phyloP scores from a whole-genome alignment of 495 filamentous ascomycete species.

The Tuber brumale region DNA sequence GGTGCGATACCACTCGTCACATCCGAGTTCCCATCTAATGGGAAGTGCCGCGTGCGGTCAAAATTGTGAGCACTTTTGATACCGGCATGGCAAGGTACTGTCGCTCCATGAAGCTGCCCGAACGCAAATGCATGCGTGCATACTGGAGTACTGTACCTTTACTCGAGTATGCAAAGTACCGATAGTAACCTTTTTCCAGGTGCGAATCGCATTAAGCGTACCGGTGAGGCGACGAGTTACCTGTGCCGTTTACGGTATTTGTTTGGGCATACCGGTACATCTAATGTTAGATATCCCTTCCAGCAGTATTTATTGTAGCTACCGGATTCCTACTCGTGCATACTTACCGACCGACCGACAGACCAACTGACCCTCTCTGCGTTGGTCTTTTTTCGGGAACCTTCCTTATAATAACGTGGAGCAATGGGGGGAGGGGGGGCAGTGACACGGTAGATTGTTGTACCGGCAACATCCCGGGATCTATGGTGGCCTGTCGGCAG shows the following conservation, averaged over 20 bases:
- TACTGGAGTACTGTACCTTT: neutral
- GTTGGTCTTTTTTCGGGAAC: neutral
- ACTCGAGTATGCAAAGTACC: too few relatives aligned
- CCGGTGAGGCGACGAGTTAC: neutral
- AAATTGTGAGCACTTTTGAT: neutral
- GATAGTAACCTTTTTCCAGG: neutral
- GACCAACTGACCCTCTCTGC: neutral
- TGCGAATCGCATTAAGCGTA: neutral
- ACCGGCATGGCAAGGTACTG: neutral
- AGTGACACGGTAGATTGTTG: neutral
- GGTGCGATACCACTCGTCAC: neutral
- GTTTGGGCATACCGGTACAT: neutral
- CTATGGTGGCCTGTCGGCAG: neutral
- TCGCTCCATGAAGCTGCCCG: neutral
- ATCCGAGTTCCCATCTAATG: neutral
- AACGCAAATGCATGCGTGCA: neutral
- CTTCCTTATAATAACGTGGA: neutral
- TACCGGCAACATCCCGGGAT: neutral
- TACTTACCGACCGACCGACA: neutral
- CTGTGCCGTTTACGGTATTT: neutral
- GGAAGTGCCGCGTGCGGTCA: neutral
- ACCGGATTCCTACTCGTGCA: neutral
- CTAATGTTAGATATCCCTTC: neutral
- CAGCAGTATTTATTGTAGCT: neutral
- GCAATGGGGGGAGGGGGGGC: neutral